Percentiles rank a stretch among this genome's conserved stretches.
phyloP scores from a whole-genome alignment of 208 protist genomes.

The Phytomonas sp. region DNA sequence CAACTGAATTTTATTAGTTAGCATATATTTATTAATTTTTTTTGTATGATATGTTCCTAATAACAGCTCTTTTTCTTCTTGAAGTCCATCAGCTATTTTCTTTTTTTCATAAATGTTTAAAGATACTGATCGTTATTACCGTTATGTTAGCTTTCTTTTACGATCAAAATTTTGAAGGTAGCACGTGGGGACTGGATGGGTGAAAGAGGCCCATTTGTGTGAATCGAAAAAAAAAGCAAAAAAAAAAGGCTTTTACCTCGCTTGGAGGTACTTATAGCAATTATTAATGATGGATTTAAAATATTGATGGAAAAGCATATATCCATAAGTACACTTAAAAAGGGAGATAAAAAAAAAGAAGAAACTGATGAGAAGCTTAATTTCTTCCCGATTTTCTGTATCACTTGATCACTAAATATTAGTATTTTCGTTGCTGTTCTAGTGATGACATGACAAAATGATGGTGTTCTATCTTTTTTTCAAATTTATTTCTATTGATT shows the following conservation, averaged over 20 bases:
- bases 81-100: neutral
- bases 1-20: constrained; percentile 2
- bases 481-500: constrained; percentile 5
- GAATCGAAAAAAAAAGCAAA: constrained; percentile 13
- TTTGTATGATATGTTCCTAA: constrained; percentile 6
- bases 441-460: neutral
- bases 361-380: constrained; percentile 3
- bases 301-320: constrained; percentile 7
- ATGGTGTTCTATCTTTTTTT: constrained; percentile 9
- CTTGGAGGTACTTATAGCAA: constrained; percentile 3
- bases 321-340: constrained; percentile 5
- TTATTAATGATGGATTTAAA: constrained; percentile 10
- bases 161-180: neutral
- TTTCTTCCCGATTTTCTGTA: neutral
- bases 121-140: constrained; percentile 7
- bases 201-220: neutral
- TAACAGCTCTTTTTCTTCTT: constrained; percentile 6
- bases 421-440: neutral
- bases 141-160: constrained; percentile 16
- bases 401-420: constrained; percentile 2
- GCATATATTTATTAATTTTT: constrained; percentile 9
- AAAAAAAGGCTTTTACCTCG: neutral
- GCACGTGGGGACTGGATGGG: neutral
- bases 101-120: constrained; percentile 1
- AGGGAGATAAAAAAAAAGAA: neutral